Conservation (phyloP, 1,284 basidiomycete genomes). For the Golubevia pallescens region DNA sequence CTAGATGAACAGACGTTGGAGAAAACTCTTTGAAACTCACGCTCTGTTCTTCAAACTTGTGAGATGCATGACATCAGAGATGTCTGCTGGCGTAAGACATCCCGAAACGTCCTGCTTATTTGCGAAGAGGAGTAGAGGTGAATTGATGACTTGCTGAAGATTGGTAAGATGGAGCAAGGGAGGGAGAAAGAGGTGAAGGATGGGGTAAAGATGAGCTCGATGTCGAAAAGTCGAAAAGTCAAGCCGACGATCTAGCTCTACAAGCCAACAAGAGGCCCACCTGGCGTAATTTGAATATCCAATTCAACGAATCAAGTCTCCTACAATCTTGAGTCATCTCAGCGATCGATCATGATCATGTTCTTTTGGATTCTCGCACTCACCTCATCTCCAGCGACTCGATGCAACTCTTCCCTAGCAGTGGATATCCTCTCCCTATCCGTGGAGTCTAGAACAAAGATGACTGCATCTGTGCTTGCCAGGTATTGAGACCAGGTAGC, state of each 20-base stretch:
- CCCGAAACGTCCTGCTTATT: constrained; percentile 61
- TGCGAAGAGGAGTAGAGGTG: constrained; percentile 56
- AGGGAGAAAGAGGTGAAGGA: not conserved
- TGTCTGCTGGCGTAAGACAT: constrained; percentile 49
- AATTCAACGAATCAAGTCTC: too few relatives aligned
- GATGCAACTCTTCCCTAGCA: constrained; percentile 58
- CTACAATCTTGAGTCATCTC: too few relatives aligned
- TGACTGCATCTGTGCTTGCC: constrained; percentile 54
- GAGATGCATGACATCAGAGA: constrained; percentile 41
- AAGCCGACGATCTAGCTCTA: too few relatives aligned
- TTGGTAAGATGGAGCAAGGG: constrained; percentile 1
- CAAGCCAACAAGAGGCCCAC: too few relatives aligned
- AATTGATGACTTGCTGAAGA: constrained; percentile 24
- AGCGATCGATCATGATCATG: not conserved
- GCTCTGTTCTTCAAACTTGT: constrained; percentile 46
- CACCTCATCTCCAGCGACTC: constrained; percentile 60
- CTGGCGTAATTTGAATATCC: too few relatives aligned
- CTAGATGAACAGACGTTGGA: too few relatives aligned
- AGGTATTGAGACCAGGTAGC: constrained; percentile 63
- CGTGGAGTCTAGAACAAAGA: constrained; percentile 64
- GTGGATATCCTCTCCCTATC: constrained; percentile 50
- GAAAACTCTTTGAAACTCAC: too few relatives aligned
- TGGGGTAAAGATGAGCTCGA: not conserved
- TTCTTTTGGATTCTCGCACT: constrained; percentile 5
- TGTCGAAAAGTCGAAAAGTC: too few relatives aligned